Evolutionary conservation across 352 stramenopile genomes (phyloP), one percentile per base, ranked within the genome.

Genomic region (Pythium chondricola): DNA sequence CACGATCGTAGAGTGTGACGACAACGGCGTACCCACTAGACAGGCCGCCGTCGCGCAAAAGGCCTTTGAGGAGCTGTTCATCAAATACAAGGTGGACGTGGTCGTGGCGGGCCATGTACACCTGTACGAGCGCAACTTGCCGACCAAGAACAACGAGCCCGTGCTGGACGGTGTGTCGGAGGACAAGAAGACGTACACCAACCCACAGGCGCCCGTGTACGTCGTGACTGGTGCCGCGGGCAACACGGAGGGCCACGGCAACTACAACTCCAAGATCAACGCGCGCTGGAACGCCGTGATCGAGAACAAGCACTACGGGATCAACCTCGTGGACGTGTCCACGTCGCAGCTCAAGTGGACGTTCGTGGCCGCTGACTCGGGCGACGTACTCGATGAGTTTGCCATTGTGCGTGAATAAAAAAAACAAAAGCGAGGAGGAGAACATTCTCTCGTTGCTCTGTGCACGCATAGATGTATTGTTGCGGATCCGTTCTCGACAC

Each of bases 221-320:
- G 39, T 64, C 32, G 53, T 36, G 44, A 49, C 29, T 22, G 83
- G 81, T 8, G 69, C 64, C 0, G 72, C 67, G 9, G 84, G 84
- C 16, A 85, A 82, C 44, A 56, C 72, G 3, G 83, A 90, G 32
- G 63, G 67, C 39, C 56, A 79, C 33, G 57, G 50, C 2, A 26
- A 38, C 2, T 35, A 39, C 20, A 32, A 61, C 8, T 43, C 50
- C 13, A 59, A 41, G 11, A 33, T 27, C 65, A 17, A 59, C 30
- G 17, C 39, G 56, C 6, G 49, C 6, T 86, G 74, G 74, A 85
- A 80, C 43, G 71, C 62, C 0, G 37, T 61, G 6, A 33, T 51
- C 1, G 62, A 79, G 21, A 78, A 75, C 39, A 43, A 57, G 26
- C 38, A 83, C 43, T 85, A 63, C 26, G 77, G 74, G 3, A 71